Evolutionary conservation across 352 stramenopile genomes (phyloP).

Genomic region (Peronosclerospora sorghi): DNA sequence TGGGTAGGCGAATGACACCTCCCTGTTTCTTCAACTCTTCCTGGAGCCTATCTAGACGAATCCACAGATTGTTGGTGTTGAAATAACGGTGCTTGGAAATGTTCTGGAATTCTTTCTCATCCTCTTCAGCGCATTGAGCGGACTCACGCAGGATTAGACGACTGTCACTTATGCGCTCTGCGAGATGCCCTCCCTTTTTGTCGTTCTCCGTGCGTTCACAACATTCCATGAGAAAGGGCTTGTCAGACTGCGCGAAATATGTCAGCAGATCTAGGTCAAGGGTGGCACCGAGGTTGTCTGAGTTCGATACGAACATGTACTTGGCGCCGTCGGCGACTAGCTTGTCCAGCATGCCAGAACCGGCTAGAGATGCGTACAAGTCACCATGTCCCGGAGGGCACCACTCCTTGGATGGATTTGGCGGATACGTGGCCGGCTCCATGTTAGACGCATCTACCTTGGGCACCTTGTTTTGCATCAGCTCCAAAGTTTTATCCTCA

Average conservation of each 20-base stretch:
- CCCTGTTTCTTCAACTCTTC: constrained; percentile 70
- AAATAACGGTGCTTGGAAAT: constrained; percentile 84
- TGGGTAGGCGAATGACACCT: constrained; percentile 72
- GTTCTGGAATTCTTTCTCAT: constrained; percentile 81
- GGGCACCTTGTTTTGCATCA: constrained; percentile 98
- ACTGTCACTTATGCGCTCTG: constrained; percentile 80
- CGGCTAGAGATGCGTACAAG: constrained; percentile 74
- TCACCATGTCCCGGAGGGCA: constrained; percentile 80
- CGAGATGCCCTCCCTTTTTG: constrained; percentile 98
- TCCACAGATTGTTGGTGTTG: constrained; percentile 87
- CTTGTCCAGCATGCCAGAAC: constrained; percentile 81
- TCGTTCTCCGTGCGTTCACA: constrained; percentile 97
- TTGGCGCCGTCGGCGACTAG: constrained; percentile 74
- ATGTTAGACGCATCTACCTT: constrained; percentile 89
- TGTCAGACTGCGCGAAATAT: constrained; percentile 84
- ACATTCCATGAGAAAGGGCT: constrained; percentile 90
- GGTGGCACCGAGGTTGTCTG: constrained; percentile 78
- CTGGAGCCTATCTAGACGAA: constrained; percentile 78
- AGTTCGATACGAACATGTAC: constrained; percentile 89
- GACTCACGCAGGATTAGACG: constrained; percentile 92
- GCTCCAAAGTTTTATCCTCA: constrained; percentile 92
- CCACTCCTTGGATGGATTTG: constrained; percentile 78
- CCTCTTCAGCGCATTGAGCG: constrained; percentile 79
- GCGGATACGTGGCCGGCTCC: constrained; percentile 38
- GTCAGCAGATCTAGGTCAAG: constrained; percentile 79